A percentile compares a stretch with the other conserved stretches of the same genome.
Conservation (phyloP, 768 basidiomycete species). For the Lentinula raphanica region DNA sequence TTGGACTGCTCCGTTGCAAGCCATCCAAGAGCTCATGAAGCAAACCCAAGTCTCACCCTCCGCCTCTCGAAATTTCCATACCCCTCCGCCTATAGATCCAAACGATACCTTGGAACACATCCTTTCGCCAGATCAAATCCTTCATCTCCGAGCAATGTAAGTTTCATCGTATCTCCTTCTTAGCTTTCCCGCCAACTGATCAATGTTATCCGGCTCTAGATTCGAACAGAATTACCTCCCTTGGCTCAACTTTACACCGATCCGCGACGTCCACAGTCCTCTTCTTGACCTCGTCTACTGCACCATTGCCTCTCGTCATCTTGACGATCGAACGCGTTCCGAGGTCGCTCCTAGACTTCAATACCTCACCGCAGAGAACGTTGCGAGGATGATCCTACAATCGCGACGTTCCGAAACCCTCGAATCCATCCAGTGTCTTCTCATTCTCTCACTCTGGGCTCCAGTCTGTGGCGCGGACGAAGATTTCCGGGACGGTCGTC, state of each 20-base stretch:
- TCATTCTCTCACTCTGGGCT: constrained; percentile 37
- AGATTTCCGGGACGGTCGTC: neutral
- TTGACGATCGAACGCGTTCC: constrained; percentile 26
- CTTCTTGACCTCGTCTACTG: constrained; percentile 38
- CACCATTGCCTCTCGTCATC: constrained; percentile 34
- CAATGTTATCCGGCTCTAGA: no score
- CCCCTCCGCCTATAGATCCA: constrained; percentile 17
- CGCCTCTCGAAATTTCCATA: constrained; percentile 10
- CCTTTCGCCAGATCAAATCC: constrained; percentile 25
- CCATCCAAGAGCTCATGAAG: constrained; percentile 34
- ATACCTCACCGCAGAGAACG: constrained; percentile 31
- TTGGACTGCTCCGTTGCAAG: constrained; percentile 35
- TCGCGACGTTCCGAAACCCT: constrained; percentile 27
- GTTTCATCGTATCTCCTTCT: constrained; percentile 3
- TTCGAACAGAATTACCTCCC: constrained; percentile 36
- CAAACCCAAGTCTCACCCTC: neutral
- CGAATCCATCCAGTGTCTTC: constrained; percentile 33
- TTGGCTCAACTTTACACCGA: constrained; percentile 34
- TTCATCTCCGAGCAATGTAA: constrained; percentile 27
- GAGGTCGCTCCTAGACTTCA: constrained; percentile 29
- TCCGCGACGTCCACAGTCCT: constrained; percentile 20
- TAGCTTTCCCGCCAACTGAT: no score
- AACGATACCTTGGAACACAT: constrained; percentile 22
- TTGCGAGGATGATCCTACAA: constrained; percentile 34
- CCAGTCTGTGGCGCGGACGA: constrained; percentile 23